Percentiles rank a stretch among this genome's conserved stretches.
Evolutionary conservation across 78 protist genomes (phyloP).

Genomic region (Isochrysis galbana): DNA sequence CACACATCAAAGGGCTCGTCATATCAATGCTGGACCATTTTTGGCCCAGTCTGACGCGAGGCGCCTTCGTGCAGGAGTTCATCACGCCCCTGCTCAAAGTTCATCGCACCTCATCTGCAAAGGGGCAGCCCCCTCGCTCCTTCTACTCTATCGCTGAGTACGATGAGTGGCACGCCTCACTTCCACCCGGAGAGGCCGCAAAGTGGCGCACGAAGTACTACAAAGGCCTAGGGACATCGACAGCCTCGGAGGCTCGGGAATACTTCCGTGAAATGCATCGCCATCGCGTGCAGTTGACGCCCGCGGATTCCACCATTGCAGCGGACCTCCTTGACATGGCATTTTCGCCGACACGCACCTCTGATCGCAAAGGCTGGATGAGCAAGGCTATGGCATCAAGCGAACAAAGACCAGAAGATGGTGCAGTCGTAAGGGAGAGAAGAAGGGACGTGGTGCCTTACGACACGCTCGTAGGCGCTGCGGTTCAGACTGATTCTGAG

Average conservation of each 20-base stretch:
- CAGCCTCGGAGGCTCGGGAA: conserved; percentile 86
- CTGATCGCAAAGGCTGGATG: conserved; percentile 92
- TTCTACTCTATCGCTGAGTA: not conserved
- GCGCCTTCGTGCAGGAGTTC: not conserved
- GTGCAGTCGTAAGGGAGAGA: too few species aligned
- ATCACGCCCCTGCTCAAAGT: conserved; percentile 1
- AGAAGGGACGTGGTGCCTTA: too few species aligned
- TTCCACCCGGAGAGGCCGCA: not conserved
- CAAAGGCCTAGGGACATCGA: conserved; percentile 95
- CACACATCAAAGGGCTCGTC: conserved; percentile 99
- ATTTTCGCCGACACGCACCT: conserved; percentile 45
- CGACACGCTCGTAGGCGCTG: too few species aligned
- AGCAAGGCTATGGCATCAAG: not conserved
- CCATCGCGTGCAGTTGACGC: not conserved
- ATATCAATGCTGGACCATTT: conserved; percentile 90
- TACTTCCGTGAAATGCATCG: conserved; percentile 75
- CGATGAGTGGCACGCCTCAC: not conserved
- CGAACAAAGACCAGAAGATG: too few species aligned
- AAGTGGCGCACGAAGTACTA: conserved; percentile 92
- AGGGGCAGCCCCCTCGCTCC: not conserved
- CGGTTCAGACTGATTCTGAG: too few species aligned
- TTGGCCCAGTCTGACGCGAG: conserved; percentile 91
- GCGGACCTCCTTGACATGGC: conserved; percentile 52
- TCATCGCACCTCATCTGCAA: not conserved
- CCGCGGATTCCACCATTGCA: conserved; percentile 49